Evolutionary conservation across 1,284 basidiomycete genomes (phyloP).

Genomic region (Psilocybe mexicana): DNA sequence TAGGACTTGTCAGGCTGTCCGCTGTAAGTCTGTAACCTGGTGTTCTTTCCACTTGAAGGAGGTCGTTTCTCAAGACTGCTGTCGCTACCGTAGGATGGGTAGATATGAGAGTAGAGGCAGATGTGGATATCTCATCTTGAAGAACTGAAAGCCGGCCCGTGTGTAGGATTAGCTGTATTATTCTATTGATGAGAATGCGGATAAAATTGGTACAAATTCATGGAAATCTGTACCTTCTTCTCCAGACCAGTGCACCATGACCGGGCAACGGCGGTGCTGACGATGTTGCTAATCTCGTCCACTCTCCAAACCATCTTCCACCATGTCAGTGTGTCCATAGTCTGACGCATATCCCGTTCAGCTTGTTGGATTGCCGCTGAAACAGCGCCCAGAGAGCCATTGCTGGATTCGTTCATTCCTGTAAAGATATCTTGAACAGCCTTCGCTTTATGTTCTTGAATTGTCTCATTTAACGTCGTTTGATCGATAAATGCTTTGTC

Average conservation of each 20-base stretch:
- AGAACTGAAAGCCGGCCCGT: slow-evolving; percentile 64
- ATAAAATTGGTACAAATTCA: background rate
- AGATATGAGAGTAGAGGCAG: slow-evolving; percentile 43
- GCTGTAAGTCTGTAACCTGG: slow-evolving; percentile 53
- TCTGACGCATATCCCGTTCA: slow-evolving; percentile 47
- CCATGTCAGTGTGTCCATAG: slow-evolving; percentile 64
- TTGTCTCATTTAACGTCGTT: slow-evolving; percentile 25
- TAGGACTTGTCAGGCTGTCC: slow-evolving; percentile 52
- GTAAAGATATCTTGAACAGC: slow-evolving; percentile 29
- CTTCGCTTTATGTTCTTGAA: slow-evolving; percentile 32
- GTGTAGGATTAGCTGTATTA: slow-evolving; percentile 64
- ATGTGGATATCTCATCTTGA: slow-evolving; percentile 48
- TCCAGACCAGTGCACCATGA: slow-evolving; percentile 71
- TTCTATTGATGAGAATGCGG: background rate
- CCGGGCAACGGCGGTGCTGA: slow-evolving; percentile 52
- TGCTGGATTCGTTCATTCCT: background rate
- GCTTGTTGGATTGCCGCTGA: slow-evolving; percentile 50
- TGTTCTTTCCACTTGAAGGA: slow-evolving; percentile 55
- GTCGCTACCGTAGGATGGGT: slow-evolving; percentile 46
- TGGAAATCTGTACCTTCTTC: slow-evolving; percentile 48
- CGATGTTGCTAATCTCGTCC: slow-evolving; percentile 68
- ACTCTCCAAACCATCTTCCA: slow-evolving; percentile 67
- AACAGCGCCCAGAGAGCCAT: slow-evolving; percentile 41
- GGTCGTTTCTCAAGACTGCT: slow-evolving; percentile 65
- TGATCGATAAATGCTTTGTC: slow-evolving; percentile 29